Evolutionary conservation across 2,329 filamentous ascomycete genomes (phyloP), one percentile per base, ranked within the genome.

Genomic region (Fusarium floridanum): DNA sequence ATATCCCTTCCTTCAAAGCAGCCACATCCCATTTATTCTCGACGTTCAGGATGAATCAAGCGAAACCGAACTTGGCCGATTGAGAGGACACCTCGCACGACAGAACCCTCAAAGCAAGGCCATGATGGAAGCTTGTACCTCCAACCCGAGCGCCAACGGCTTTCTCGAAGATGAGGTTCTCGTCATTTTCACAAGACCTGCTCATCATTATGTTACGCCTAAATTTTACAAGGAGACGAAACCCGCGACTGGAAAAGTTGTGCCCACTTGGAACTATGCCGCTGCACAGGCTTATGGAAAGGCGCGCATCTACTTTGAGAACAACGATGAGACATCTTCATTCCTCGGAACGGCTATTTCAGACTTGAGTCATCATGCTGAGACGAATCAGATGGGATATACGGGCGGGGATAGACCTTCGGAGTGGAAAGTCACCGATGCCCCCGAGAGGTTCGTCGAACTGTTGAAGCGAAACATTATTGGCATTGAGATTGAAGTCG

Each of bases 231-330:
- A 83, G 5, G 86, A 90, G 71, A 93, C 91, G 0, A 93, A 93
- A 78, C 91, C 91, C 0, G 78, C 77, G 0, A 91, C 87, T 0
- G 91, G 87, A 7, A 93, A 93, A 70, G 91, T 93, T 0, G 91
- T 92, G 4, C 91, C 91, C 0, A 94, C 91, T 0, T 93, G 91
- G 92, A 91, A 94, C 80, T 94, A 93, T 76, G 85, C 89, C 0
- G 91, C 91, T 0, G 91, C 87, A 0, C 90, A 93, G 78, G 89
- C 85, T 0, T 93, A 93, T 74, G 91, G 91, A 1, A 85, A 81
- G 4, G 88, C 88, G 1, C 87, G 68, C 0, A 81, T 92, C 2
- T 89, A 86, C 74, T 87, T 82, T 62, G 88, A 92, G 5, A 84
- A 84, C 32, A 80, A 84, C 0, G 73, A 81, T 0, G 83, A 86